Base-by-base conservation (phyloP, 768 basidiomycete species). In the Panaeolus cyanescens region DNA sequence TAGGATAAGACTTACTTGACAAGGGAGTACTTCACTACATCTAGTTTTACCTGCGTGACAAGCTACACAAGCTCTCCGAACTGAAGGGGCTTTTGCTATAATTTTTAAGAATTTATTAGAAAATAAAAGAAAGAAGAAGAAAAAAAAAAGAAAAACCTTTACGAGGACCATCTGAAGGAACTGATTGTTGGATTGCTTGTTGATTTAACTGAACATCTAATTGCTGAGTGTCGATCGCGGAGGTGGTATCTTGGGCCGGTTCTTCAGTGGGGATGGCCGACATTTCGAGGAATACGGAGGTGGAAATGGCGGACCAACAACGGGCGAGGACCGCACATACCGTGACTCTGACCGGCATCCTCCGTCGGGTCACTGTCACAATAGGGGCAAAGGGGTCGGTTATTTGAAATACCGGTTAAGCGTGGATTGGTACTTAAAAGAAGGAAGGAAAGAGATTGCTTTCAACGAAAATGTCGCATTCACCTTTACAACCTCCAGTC, bases 21-120 rank as follows among this genome's bases (percentile, higher is more conserved):
- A 93, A 7, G 91, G 91, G 19, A 93, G 80, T 32, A 85, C 86
- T 75, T 93, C 91, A 67, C 89, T 91, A 68, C 91, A 93, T 66
- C 91, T 79, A 12, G 91, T 93, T 77, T 93, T 93, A 56, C 91
- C 91, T 55, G 89, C 79, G 73, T 93, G 91, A 74, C 91, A 93
- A 13, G 91, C 88, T 36, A 86, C 83, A 65, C 91, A 93, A 1
- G 91, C 91, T 64, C 91, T 82, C 64, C 91, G 85, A 58, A 92
- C 91, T 42, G 90, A 92, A 32, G 91, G 90, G 42, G 88, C 89
- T 75, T 93, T 92, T 62, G 90, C 90, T 91, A 71, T 55, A 45
- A 58, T 50, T 64, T 56, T 62, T 63, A 60, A 58, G 36, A 64
- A 67, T 64, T 40, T 60, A 58, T 56, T 39, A 50, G 67, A 25